Evolutionary conservation across 169 alveolate genomes (phyloP).

Genomic region (Eimeria necatrix): DNA sequence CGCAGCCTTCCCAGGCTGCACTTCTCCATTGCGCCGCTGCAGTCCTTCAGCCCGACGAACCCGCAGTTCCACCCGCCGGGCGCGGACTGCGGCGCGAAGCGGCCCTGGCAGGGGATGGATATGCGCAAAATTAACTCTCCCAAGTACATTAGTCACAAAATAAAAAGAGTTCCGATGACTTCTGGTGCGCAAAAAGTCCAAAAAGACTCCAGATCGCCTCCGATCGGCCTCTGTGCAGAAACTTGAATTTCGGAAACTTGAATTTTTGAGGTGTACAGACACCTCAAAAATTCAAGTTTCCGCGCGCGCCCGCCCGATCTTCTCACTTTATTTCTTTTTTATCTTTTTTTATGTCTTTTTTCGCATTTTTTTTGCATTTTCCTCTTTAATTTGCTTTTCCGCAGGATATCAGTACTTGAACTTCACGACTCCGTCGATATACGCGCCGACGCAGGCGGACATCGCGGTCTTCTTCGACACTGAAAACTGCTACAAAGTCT

Average conservation of each 20-base stretch:
- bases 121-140: constrained; percentile 74
- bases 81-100: constrained; percentile 53
- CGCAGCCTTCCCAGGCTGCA: constrained; percentile 31
- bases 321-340: no score
- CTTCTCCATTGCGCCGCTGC: constrained; percentile 73
- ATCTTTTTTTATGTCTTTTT: no score
- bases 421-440: constrained; percentile 49
- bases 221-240: no score
- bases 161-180: constrained; percentile 58
- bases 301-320: no score
- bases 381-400: background rate
- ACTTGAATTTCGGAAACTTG: no score
- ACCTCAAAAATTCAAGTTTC: background rate
- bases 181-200: constrained; percentile 12
- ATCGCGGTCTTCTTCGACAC: constrained; percentile 72
- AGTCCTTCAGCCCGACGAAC: constrained; percentile 33
- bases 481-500: constrained; percentile 42
- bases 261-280: background rate
- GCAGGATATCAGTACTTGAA: constrained; percentile 70
- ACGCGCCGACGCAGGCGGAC: constrained; percentile 73
- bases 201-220: no score
- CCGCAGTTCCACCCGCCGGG: constrained; percentile 66
- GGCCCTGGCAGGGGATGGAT: constrained; percentile 72
- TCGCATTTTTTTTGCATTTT: background rate
- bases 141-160: constrained; percentile 48